These are phyloP conservation scores for Leccinum imitatum DNA, from an alignment of 768 basidiomycete species.

Conservation along the genomic window DNA sequence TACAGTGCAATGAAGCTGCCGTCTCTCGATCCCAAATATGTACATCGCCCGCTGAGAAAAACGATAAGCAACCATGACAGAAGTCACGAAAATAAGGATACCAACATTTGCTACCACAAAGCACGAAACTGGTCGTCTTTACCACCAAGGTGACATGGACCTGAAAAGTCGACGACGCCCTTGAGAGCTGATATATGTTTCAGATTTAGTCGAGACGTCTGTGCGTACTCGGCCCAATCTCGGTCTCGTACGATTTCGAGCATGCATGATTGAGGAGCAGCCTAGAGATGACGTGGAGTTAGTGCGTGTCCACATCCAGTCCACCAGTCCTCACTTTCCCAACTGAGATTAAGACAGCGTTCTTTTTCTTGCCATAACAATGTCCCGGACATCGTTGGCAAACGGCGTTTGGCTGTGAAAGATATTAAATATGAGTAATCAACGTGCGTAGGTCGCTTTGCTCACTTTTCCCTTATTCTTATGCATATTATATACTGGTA, in stretches of 20 bases:
- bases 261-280: conserved; percentile 78
- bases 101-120: conserved; percentile 74
- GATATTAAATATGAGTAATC: conserved; percentile 12
- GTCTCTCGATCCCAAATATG: conserved; percentile 88
- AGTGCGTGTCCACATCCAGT: conserved; percentile 12
- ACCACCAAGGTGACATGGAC: conserved; percentile 81
- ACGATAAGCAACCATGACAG: not conserved
- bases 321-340: conserved; percentile 22
- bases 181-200: conserved; percentile 79
- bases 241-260: conserved; percentile 60
- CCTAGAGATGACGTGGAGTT: conserved; percentile 37
- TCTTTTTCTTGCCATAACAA: conserved; percentile 45
- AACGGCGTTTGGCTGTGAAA: conserved; percentile 50
- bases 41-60: conserved; percentile 69
- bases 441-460: conserved; percentile 1
- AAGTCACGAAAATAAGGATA: not conserved
- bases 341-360: conserved; percentile 43
- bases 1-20: conserved; percentile 65
- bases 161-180: conserved; percentile 67
- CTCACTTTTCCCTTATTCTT: conserved; percentile 46
- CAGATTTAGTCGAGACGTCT: conserved; percentile 33
- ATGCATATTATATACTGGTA: conserved; percentile 48
- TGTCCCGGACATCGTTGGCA: conserved; percentile 54
- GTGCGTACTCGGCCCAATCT: conserved; percentile 36
- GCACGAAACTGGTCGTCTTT: conserved; percentile 71